A percentile compares a stretch with the other conserved stretches of the same genome.
These are phyloP conservation scores for Stephania japonica DNA, from an alignment of 164 flowering plant species.

Conservation along the genomic window DNA sequence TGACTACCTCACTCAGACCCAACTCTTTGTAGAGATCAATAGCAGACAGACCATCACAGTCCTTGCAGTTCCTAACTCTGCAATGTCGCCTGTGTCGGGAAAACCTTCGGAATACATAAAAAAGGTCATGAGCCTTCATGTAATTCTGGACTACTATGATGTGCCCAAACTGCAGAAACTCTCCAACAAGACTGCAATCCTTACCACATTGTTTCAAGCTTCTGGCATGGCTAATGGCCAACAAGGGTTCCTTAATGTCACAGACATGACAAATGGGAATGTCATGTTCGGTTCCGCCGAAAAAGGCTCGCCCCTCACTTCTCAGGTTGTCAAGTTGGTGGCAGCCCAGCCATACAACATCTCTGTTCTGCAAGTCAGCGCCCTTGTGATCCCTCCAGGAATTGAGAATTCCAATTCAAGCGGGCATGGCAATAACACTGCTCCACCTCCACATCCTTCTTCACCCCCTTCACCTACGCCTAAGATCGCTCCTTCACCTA, in stretches of 20 bases:
- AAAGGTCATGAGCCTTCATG: slow-evolving; percentile 46
- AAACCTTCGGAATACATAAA: slow-evolving; percentile 23
- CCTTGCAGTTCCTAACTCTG: slow-evolving; percentile 43
- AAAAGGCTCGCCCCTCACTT: slow-evolving; percentile 26
- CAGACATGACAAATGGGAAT: slow-evolving; percentile 19
- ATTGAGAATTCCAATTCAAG: slow-evolving; percentile 19
- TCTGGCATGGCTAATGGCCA: slow-evolving; percentile 32
- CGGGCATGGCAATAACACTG: slow-evolving; percentile 14
- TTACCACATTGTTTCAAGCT: slow-evolving; percentile 60
- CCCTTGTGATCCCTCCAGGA: slow-evolving; percentile 31
- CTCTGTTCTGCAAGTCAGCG: slow-evolving; percentile 47
- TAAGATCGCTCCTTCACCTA: slow-evolving; percentile 3
- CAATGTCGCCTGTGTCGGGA: slow-evolving; percentile 25
- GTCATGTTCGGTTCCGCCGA: slow-evolving; percentile 49
- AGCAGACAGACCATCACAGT: slow-evolving; percentile 53
- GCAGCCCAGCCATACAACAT: slow-evolving; percentile 51
- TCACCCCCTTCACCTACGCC: slow-evolving; percentile 1
- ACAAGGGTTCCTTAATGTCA: slow-evolving; percentile 53
- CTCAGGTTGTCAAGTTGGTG: slow-evolving; percentile 33
- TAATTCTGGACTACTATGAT: slow-evolving; percentile 63
- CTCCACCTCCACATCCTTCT: slow-evolving; percentile 4
- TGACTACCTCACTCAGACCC: slow-evolving; percentile 38
- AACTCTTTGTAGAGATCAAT: slow-evolving; percentile 43
- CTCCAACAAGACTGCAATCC: slow-evolving; percentile 19
- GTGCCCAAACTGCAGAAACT: slow-evolving; percentile 28